Conservation (phyloP, 2,329 filamentous ascomycete genomes). For the Trichoderma sp. region DNA sequence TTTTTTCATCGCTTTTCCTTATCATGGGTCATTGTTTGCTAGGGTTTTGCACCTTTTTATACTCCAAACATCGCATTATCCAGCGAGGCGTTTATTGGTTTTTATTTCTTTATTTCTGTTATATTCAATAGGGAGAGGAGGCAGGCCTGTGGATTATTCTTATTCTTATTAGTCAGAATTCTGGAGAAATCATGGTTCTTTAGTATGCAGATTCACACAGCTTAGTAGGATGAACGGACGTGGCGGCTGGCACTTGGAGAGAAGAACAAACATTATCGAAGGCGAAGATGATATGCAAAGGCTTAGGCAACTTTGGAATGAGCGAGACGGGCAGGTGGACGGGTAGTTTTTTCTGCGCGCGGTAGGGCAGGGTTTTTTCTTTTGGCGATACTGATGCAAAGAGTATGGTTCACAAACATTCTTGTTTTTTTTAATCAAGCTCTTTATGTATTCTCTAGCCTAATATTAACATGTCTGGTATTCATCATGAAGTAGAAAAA, state of each 20-base stretch:
- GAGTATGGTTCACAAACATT: constrained; percentile 1
- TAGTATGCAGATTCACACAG: constrained; percentile 7
- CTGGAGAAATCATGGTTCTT: background rate
- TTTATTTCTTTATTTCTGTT: background rate
- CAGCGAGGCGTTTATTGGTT: constrained; percentile 27
- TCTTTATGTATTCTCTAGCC: constrained; percentile 13
- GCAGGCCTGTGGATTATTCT: background rate
- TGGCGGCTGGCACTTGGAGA: background rate
- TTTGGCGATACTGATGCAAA: constrained; percentile 5
- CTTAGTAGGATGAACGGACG: background rate
- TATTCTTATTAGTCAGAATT: constrained; percentile 17
- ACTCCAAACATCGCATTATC: constrained; percentile 25
- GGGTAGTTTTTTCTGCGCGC: too few relatives aligned
- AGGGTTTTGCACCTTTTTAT: constrained; percentile 14
- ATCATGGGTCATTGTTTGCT: constrained; percentile 16
- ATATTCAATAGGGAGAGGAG: background rate
- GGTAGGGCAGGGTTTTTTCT: background rate
- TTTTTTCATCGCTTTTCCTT: constrained; percentile 7
- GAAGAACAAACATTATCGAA: background rate
- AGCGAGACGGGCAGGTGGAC: background rate
- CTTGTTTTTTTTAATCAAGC: background rate
- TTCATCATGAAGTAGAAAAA: background rate
- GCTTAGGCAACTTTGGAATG: background rate
- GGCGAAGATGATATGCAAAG: background rate
- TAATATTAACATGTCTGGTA: constrained; percentile 23